phyloP scores from a whole-genome alignment of 1,284 basidiomycete species.

The Dichomitus squalens region DNA sequence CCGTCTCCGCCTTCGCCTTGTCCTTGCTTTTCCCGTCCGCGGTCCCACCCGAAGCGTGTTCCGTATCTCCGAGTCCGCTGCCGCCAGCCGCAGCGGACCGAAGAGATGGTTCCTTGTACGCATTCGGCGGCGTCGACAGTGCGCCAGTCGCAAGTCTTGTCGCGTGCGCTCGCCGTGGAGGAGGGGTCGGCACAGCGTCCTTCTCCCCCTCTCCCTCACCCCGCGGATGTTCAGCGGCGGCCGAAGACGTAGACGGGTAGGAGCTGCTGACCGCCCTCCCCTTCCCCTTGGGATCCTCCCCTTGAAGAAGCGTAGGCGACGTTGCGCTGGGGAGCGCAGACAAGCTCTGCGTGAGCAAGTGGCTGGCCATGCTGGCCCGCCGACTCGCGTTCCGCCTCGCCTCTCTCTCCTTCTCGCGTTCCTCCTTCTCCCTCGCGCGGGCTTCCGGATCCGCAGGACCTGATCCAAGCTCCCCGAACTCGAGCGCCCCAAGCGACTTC shows the following conservation, averaged over 20 bases:
- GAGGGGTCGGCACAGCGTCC: slow-evolving; percentile 6
- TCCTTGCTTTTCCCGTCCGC: slow-evolving; percentile 26
- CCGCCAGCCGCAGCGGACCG: slow-evolving; percentile 1
- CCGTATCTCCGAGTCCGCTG: not conserved
- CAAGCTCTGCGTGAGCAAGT: slow-evolving; percentile 58
- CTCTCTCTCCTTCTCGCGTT: slow-evolving; percentile 32
- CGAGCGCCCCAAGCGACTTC: slow-evolving; percentile 1
- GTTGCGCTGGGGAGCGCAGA: slow-evolving; percentile 45
- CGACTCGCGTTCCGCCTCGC: slow-evolving; percentile 46
- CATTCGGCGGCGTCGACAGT: slow-evolving; percentile 17
- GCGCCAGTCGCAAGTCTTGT: slow-evolving; percentile 22
- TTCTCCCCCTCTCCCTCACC: not conserved
- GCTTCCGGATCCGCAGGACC: not conserved
- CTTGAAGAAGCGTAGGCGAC: slow-evolving; percentile 38
- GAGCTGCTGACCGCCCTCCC: slow-evolving; percentile 15
- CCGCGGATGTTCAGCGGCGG: not conserved
- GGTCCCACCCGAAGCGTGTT: not conserved
- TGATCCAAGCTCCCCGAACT: not conserved
- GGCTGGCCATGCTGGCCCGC: slow-evolving; percentile 59
- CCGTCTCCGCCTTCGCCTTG: slow-evolving; percentile 39
- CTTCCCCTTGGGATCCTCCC: slow-evolving; percentile 33
- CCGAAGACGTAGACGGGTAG: not conserved
- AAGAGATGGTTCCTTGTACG: slow-evolving; percentile 8
- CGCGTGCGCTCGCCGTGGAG: slow-evolving; percentile 11
- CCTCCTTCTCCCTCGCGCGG: too few relatives aligned